Base-by-base conservation (phyloP, 768 basidiomycete genomes). In the Rickenella mellea region DNA sequence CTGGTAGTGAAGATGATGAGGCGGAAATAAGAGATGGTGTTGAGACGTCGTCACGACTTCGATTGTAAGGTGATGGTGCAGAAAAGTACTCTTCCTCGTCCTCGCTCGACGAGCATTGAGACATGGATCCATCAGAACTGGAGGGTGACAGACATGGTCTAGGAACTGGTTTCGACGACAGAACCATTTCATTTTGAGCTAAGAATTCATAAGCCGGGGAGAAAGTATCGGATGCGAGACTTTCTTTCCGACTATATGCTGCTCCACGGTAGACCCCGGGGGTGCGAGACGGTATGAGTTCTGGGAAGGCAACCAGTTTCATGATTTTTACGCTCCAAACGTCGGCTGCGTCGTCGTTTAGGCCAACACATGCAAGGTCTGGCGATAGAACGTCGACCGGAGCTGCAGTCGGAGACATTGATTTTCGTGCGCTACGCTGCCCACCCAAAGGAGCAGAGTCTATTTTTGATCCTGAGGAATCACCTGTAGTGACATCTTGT, bases 261-360 rank as follows among this genome's bases (percentile, higher is more conserved):
- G 19, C 33, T 10, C 11, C 15, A 10, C 33, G 33, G 24, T 7
- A 10, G 15, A 3, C 9, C 6, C 24, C 24, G 22, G 48, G 43
- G 11, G 39, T 41, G 41, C 24, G 57, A 24, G 25, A 39, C n/a
- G 69, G 66, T 24, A 83, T 78, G 41, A 86, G 69, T 46, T 85
- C 83, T 0, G 83, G 81, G 56, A 76, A 86, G 5, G 83, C 82
- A 28, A 88, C 69, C 11, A 86, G 69, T 60, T 85, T 84, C 46
- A 88, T 67, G 31, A 88, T 73, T 64, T 88, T 87, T 47, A 81
- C 69, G 19, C 73, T 72, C 85, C 85, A 88, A 38, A 73, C 70
- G 44, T 84, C 79, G 26, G 77, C 72, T 36, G 68, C 65, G 47
- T 80, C 78, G 51, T 83, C 78, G 29, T 76, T 74, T 21, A 87